Conservation (phyloP, 139 green algal species). For the Chlorella sp. region DNA sequence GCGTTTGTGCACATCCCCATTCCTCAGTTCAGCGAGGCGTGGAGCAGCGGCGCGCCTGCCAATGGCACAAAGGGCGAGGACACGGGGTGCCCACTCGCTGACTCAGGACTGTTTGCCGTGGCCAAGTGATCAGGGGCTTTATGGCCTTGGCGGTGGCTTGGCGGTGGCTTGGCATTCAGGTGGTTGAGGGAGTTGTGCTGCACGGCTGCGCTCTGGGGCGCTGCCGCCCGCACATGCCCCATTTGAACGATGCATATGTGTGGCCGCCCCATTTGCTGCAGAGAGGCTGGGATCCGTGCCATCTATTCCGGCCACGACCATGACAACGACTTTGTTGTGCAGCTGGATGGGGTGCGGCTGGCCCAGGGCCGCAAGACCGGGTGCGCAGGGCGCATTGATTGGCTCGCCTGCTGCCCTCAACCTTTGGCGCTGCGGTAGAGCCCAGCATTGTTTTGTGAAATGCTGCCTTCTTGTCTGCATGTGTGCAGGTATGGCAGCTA, state of each 20-base stretch:
- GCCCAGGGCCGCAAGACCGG: constrained; percentile 35
- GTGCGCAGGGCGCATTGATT: not conserved
- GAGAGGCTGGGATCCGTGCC: not conserved
- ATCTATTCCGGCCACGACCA: constrained; percentile 48
- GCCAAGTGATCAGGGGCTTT: not conserved
- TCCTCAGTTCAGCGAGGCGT: constrained; percentile 31
- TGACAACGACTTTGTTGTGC: constrained; percentile 37
- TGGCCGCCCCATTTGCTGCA: not conserved
- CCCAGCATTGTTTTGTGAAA: too few relatives aligned
- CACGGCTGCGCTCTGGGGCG: too few relatives aligned
- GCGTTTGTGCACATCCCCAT: constrained; percentile 48
- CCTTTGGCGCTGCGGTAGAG: too few relatives aligned
- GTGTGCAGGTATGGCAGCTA: constrained; percentile 17
- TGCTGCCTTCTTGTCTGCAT: too few relatives aligned
- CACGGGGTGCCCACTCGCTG: constrained; percentile 24
- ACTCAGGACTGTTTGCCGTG: constrained; percentile 25
- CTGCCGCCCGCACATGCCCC: too few relatives aligned
- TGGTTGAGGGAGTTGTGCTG: too few relatives aligned
- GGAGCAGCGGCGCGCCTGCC: not conserved
- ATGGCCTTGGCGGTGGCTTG: too few relatives aligned
- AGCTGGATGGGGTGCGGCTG: constrained; percentile 19
- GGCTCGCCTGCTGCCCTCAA: too few relatives aligned
- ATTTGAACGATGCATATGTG: too few relatives aligned
- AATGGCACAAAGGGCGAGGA: constrained; percentile 43
- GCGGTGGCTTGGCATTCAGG: too few relatives aligned